A percentile compares a stretch with the other conserved stretches of the same genome.
These are phyloP conservation scores for Carex sylvatica DNA, from an alignment of 202 grass and related monocot genomes.

Conservation along the genomic window DNA sequence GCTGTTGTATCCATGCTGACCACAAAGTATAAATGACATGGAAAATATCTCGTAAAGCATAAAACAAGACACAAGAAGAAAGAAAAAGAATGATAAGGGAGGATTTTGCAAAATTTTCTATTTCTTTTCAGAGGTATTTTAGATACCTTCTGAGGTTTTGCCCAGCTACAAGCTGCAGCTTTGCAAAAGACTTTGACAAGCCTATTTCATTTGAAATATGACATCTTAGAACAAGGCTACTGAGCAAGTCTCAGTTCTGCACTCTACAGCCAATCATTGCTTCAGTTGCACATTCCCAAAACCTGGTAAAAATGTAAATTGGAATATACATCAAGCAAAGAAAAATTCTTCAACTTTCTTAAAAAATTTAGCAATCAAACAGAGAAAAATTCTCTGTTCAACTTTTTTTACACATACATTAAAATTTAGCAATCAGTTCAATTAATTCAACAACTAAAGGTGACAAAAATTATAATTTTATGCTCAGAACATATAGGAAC, in stretches of 20 bases:
- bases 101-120: not conserved
- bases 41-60: not conserved
- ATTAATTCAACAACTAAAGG: not conserved
- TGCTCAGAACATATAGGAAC: not conserved
- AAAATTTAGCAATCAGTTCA: not conserved
- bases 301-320: constrained; percentile 11
- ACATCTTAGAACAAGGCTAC: not conserved
- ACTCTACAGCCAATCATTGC: constrained; percentile 4
- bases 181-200: not conserved
- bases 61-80: not conserved
- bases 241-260: not conserved
- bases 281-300: not conserved
- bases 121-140: not conserved
- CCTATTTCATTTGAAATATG: not conserved
- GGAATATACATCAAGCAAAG: not conserved
- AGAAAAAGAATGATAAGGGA: not conserved
- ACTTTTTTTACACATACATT: not conserved
- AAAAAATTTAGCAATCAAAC: not conserved
- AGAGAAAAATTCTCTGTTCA: not conserved
- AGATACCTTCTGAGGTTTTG: not conserved
- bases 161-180: not conserved
- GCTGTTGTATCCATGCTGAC: no score
- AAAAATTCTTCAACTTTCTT: not conserved
- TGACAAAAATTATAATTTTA: not conserved
- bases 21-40: not conserved